Evolutionary conservation across 108 stramenopile genomes (phyloP).

Genomic region (Nitzschia inconspicua): DNA sequence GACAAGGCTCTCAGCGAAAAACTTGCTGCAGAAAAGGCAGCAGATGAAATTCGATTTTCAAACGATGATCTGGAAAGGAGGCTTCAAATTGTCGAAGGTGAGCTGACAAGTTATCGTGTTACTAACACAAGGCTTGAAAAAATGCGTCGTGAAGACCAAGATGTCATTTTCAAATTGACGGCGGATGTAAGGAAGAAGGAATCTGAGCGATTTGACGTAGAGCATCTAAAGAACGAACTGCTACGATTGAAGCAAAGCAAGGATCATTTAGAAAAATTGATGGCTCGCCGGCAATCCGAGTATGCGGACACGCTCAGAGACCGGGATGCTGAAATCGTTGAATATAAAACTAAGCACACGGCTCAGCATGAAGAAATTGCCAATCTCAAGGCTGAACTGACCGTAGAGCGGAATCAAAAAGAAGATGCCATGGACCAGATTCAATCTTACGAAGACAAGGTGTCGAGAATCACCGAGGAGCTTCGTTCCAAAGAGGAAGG

Average conservation of each 20-base stretch:
- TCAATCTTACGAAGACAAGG: background rate
- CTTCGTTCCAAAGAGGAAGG: background rate
- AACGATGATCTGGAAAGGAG: constrained; percentile 9
- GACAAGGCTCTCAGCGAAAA: constrained; percentile 6
- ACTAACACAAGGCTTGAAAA: background rate
- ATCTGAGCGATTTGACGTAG: background rate
- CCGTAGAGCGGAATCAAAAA: background rate
- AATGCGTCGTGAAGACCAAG: background rate
- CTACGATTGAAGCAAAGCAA: background rate
- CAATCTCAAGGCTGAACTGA: background rate
- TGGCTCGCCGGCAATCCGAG: background rate
- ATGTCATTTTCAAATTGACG: constrained; percentile 1
- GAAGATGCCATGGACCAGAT: background rate
- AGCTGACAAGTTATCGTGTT: background rate
- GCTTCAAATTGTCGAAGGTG: background rate
- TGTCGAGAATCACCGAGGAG: background rate
- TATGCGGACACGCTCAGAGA: background rate
- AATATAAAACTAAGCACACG: background rate
- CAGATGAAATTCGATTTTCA: constrained; percentile 2
- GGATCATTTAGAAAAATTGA: constrained; percentile 5
- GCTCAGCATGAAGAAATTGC: background rate
- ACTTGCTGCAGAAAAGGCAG: background rate
- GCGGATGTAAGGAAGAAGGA: background rate
- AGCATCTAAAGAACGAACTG: background rate
- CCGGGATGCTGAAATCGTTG: background rate